phyloP scores from a whole-genome alignment of 306 rosid genomes.

The Citrullus mucosospermus region DNA sequence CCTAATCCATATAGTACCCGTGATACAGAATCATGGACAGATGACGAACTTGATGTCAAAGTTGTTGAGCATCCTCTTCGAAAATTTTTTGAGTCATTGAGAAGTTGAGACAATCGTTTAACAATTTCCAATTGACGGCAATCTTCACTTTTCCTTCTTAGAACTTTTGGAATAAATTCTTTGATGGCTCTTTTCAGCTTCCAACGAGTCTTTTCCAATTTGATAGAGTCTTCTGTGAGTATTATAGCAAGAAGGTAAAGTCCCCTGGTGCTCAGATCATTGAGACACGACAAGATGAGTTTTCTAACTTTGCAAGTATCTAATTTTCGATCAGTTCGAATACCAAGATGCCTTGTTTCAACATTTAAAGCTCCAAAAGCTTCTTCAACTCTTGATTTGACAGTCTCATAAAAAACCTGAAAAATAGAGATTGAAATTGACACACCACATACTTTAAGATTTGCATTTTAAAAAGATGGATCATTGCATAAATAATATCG shows the following conservation, averaged over 20 bases:
- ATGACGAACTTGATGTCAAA: slow-evolving; percentile 17
- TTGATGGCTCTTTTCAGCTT: slow-evolving; percentile 43
- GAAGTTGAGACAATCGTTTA: slow-evolving; percentile 31
- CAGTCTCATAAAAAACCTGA: slow-evolving; percentile 61
- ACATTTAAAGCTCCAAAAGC: slow-evolving; percentile 28
- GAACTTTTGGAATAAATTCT: slow-evolving; percentile 28
- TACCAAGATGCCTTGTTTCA: slow-evolving; percentile 20
- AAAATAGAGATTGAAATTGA: background rate
- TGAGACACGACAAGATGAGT: slow-evolving; percentile 30
- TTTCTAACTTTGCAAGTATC: slow-evolving; percentile 14
- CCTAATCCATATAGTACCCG: slow-evolving; percentile 32
- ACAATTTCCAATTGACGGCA: slow-evolving; percentile 17
- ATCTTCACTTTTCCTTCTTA: slow-evolving; percentile 14
- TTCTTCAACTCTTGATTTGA: slow-evolving; percentile 36
- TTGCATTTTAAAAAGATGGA: background rate
- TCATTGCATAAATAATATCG: background rate
- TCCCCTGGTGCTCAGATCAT: slow-evolving; percentile 56
- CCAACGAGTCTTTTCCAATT: slow-evolving; percentile 46
- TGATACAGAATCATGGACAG: slow-evolving; percentile 18
- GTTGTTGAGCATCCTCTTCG: slow-evolving; percentile 18
- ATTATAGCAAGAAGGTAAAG: slow-evolving; percentile 40
- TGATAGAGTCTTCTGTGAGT: slow-evolving; percentile 27
- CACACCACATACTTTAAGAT: background rate
- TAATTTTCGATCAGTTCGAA: slow-evolving; percentile 20
- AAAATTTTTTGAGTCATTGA: slow-evolving; percentile 39